These are phyloP conservation scores for Endogone sp. DNA, from an alignment of 192 early-diverging fungal species.

Conservation along the genomic window DNA sequence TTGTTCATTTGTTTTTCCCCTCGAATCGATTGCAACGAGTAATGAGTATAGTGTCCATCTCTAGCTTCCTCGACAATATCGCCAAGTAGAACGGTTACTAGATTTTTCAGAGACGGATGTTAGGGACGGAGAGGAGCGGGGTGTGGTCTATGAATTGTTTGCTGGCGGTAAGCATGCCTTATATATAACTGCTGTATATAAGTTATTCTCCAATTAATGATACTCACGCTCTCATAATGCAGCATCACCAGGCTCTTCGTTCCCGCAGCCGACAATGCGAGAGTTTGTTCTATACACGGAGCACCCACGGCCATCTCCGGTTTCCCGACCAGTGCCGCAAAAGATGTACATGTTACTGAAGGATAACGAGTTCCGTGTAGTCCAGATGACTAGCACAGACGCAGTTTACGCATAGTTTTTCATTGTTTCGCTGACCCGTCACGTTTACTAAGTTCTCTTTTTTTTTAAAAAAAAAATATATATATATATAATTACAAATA, in stretches of 20 bases:
- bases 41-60: background rate
- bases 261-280: constrained; percentile 45
- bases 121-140: constrained; percentile 47
- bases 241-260: constrained; percentile 35
- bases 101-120: constrained; percentile 31
- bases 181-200: background rate
- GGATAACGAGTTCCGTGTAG: constrained; percentile 44
- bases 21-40: background rate
- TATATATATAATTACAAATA: too few relatives aligned
- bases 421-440: too few relatives aligned
- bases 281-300: constrained; percentile 49
- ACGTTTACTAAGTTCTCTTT: too few relatives aligned
- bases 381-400: constrained; percentile 35
- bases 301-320: constrained; percentile 10
- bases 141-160: constrained; percentile 53
- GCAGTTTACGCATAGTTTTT: constrained; percentile 21
- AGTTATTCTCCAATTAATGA: constrained; percentile 4
- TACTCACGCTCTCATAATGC: background rate
- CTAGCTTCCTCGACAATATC: constrained; percentile 58
- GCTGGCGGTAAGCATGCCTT: constrained; percentile 35
- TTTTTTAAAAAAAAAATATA: too few relatives aligned
- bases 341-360: constrained; percentile 39
- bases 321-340: constrained; percentile 23
- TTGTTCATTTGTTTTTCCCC: background rate
- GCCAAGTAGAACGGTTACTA: constrained; percentile 51